These are phyloP conservation scores for Neurospora sp. DNA, from an alignment of 495 filamentous ascomycete species.

Conservation along the genomic window DNA sequence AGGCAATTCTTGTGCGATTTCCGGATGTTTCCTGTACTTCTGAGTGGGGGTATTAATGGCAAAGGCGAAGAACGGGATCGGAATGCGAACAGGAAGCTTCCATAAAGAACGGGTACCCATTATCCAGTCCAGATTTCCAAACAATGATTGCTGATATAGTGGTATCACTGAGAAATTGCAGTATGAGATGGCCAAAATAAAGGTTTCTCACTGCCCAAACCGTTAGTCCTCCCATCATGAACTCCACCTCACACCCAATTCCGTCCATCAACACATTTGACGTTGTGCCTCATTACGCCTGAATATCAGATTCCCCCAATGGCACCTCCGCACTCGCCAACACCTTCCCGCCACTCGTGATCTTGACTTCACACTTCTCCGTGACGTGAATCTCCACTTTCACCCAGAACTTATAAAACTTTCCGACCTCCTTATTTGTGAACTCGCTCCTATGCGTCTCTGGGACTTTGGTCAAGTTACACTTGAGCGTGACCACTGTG, in stretches of 20 bases:
- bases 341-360: constrained; percentile 10
- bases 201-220: not conserved
- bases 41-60: not conserved
- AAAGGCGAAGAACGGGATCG: rapidly evolving
- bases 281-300: not conserved
- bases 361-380: constrained; percentile 10
- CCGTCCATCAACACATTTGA: not conserved
- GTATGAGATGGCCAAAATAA: not conserved
- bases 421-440: constrained; percentile 4
- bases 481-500: constrained; percentile 4
- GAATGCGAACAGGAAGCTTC: not conserved
- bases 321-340: constrained; percentile 4
- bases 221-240: not conserved
- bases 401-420: constrained; percentile 14
- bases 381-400: constrained; percentile 12
- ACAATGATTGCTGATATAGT: not conserved
- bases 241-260: not conserved
- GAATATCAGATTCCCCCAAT: not conserved
- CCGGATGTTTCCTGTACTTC: not conserved
- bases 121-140: not conserved
- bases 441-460: not conserved
- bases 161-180: not conserved
- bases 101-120: not conserved
- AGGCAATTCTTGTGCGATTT: not conserved
- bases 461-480: constrained; percentile 16